Percentiles rank a stretch among this genome's conserved stretches.
These are phyloP conservation scores for Diaporthe aspalathi DNA, from an alignment of 2,329 filamentous ascomycete genomes.

Conservation along the genomic window DNA sequence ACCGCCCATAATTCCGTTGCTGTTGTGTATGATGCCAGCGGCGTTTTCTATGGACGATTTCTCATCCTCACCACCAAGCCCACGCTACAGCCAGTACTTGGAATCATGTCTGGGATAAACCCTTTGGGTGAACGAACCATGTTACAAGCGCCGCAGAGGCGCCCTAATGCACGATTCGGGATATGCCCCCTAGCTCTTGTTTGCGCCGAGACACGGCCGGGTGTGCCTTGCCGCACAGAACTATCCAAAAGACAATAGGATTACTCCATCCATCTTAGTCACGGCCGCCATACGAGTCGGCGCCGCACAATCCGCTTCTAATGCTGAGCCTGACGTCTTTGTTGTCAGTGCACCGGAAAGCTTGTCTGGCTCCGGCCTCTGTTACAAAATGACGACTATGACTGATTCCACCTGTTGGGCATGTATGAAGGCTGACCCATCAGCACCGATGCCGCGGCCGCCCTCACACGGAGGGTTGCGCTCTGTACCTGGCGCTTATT, in stretches of 20 bases:
- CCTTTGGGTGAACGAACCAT: background rate
- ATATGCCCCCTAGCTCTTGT: background rate
- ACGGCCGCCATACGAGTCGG: background rate
- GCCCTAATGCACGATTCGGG: constrained; percentile 27
- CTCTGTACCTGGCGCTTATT: background rate
- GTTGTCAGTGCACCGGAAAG: background rate
- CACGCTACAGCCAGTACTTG: background rate
- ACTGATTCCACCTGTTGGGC: background rate
- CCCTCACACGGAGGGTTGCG: background rate
- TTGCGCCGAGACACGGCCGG: constrained; percentile 11
- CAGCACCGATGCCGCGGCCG: background rate
- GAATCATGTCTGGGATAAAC: too few species aligned
- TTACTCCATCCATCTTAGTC: background rate
- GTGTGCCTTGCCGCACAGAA: background rate
- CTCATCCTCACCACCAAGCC: background rate
- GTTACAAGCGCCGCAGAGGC: background rate
- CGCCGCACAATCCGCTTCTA: background rate
- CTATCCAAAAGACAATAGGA: background rate
- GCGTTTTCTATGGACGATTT: background rate
- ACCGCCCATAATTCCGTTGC: background rate
- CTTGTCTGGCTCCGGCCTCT: background rate
- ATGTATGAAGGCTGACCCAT: too few species aligned
- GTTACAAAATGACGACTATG: background rate
- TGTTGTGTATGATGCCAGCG: background rate
- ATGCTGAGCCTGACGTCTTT: background rate